phyloP scores from a whole-genome alignment of 116 monocot genomes.

The Iris pallida region DNA sequence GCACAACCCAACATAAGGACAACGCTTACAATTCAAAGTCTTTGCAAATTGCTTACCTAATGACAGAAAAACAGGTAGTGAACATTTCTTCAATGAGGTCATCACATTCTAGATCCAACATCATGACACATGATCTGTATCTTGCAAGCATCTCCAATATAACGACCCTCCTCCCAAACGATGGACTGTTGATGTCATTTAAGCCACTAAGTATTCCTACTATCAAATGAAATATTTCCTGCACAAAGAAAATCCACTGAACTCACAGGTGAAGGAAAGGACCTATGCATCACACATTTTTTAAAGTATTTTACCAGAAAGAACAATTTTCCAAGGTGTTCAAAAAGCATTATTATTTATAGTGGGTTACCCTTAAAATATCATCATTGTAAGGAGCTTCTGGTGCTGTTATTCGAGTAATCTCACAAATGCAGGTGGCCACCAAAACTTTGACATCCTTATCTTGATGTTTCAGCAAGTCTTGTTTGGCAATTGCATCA shows the following conservation, averaged over 20 bases:
- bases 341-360: neutral
- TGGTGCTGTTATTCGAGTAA: constrained; percentile 91
- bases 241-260: constrained; percentile 20
- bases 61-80: constrained; percentile 55
- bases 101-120: constrained; percentile 96
- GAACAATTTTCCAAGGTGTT: neutral
- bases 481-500: constrained; percentile 67
- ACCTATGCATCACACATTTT: neutral
- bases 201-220: constrained; percentile 82
- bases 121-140: constrained; percentile 93
- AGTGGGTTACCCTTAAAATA: constrained; percentile 58
- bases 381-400: constrained; percentile 96
- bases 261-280: neutral
- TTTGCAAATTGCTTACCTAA: constrained; percentile 49
- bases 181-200: constrained; percentile 63
- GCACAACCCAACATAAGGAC: neutral
- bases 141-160: constrained; percentile 90
- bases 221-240: constrained; percentile 95
- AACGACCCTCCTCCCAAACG: constrained; percentile 81
- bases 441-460: constrained; percentile 81
- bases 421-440: constrained; percentile 92
- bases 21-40: constrained; percentile 3
- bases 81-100: constrained; percentile 97
- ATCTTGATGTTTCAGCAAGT: constrained; percentile 79
- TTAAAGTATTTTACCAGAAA: neutral